Evolutionary conservation across 2,329 filamentous ascomycete species (phyloP), one percentile per base, ranked within the genome.

Genomic region (Exserohilum turcica): DNA sequence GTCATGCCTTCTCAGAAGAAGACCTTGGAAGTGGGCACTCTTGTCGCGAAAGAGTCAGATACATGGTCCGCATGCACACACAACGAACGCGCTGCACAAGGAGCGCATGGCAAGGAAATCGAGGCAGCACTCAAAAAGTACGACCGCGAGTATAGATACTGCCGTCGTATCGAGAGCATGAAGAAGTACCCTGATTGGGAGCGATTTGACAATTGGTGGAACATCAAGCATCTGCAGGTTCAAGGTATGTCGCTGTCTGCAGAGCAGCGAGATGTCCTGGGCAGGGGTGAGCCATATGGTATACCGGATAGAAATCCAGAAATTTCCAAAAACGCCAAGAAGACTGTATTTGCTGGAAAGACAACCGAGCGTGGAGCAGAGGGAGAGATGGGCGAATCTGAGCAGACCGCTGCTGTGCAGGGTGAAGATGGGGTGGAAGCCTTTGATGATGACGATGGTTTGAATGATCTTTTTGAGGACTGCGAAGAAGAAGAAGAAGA

Each of bases 201-300:
- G 32, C 46, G 46, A 19, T 48, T 48, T 5, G 6, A 35, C 21
- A 28, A 31, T 3, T 48, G 29, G 29, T 48, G 46, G 46, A 29
- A 13, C 0, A 21, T 8, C 5, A 28, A 39, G 9, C 46, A 2
- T 19, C 29, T 42, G n/a, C 9, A 40, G 6, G 19, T 3, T 7
- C 15, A 42, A 13, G 1, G 1, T 4, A 32, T 15, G 5, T 19
- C 15, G 37, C 46, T 35, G 0, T 42, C 24, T 12, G 13, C 6
- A 1, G 37, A 35, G 10, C 45, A 42, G 35, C 1, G 10, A 18
- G 9, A 5, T 3, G 2, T 42, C 5, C 3, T 28, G 10, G 8
- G 27, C 3, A 7, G 21, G 3, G 6, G 2, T 0, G 45, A 48
- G 9, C 37, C 37, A 9, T 42, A 18, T 27, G 19, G 6, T 0